Evolutionary conservation across 2,329 filamentous ascomycete genomes (phyloP).

Genomic region (Aspergillus texensis): DNA sequence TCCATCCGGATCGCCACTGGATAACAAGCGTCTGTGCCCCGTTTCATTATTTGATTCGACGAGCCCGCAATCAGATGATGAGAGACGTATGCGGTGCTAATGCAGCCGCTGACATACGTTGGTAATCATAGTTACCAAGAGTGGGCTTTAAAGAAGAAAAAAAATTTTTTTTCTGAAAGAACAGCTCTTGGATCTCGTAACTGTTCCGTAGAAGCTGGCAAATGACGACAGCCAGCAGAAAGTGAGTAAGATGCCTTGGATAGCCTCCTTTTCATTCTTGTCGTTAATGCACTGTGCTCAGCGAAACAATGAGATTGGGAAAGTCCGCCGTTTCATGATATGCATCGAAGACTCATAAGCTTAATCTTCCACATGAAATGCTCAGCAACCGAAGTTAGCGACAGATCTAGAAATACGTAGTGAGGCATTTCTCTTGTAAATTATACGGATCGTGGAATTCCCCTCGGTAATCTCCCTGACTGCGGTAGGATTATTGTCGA

Average conservation of each 20-base stretch:
- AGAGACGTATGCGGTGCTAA: slow-evolving; percentile 22
- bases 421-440: background rate
- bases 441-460: background rate
- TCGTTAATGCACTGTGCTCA: background rate
- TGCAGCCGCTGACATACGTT: slow-evolving; percentile 16
- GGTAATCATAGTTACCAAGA: slow-evolving; percentile 13
- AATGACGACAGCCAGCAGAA: background rate
- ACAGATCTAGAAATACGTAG: background rate
- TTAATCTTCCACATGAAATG: slow-evolving; percentile 2
- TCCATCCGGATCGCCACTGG: slow-evolving; percentile 11
- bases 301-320: background rate
- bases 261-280: background rate
- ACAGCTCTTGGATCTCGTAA: background rate
- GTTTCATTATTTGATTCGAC: slow-evolving; percentile 17
- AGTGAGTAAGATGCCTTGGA: background rate
- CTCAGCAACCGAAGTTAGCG: background rate
- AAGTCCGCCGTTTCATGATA: slow-evolving; percentile 1
- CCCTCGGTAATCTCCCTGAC: background rate
- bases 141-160: background rate
- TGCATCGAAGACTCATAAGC: background rate
- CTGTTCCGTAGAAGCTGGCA: background rate
- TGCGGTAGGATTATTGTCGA: background rate
- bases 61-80: slow-evolving; percentile 18
- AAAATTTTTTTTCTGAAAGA: background rate
- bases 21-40: slow-evolving; percentile 14